phyloP scores from a whole-genome alignment of 176 grass and related monocot species.

The Chloris gayana region DNA sequence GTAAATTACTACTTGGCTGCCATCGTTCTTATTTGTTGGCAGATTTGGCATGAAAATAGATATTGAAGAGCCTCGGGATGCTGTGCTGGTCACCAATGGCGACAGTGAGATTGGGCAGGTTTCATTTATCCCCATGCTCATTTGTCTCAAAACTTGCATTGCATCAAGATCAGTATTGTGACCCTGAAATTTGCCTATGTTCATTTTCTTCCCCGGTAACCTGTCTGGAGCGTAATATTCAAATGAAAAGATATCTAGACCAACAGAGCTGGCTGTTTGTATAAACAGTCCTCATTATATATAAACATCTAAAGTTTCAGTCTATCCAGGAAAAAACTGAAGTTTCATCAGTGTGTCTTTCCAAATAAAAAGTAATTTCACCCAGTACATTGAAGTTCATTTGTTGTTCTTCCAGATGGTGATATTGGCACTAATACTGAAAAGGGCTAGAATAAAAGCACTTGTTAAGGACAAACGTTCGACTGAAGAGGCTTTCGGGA shows the following conservation, averaged over 20 bases:
- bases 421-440: conserved; percentile 83
- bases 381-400: neutral
- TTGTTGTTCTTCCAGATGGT: conserved; percentile 67
- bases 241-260: neutral
- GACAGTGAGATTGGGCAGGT: conserved; percentile 94
- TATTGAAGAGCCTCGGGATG: conserved; percentile 64
- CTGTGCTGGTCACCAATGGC: conserved; percentile 79
- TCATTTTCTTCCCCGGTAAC: neutral
- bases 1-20: neutral
- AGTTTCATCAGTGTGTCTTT: neutral
- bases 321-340: neutral
- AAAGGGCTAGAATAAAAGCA: conserved; percentile 90
- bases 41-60: conserved; percentile 52
- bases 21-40: conserved; percentile 40
- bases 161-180: neutral
- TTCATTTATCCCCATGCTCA: neutral
- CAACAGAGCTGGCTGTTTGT: neutral
- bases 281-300: neutral
- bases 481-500: conserved; percentile 85
- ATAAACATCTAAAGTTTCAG: neutral
- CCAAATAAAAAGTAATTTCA: neutral
- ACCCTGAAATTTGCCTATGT: neutral
- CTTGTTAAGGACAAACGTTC: conserved; percentile 85
- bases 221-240: neutral
- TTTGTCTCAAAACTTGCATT: neutral